phyloP scores from a whole-genome alignment of 768 basidiomycete genomes.

The Boletellus ananiceps region DNA sequence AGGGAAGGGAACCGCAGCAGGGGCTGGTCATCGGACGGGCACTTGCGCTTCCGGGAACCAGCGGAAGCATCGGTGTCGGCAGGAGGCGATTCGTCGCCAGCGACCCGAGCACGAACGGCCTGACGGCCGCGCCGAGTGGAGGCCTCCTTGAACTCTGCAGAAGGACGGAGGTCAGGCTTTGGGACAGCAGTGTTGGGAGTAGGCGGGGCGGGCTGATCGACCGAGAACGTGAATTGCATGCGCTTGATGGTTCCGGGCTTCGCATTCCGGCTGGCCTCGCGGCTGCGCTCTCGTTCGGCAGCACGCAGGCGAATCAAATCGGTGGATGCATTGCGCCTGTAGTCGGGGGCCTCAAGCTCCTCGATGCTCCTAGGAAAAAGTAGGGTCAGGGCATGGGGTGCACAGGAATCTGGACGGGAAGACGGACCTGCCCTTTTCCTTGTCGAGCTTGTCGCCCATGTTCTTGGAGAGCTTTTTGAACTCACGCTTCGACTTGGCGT shows the following conservation, averaged over 20 bases:
- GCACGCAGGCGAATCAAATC: constrained; percentile 81
- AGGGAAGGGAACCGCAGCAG: constrained; percentile 67
- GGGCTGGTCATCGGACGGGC: constrained; percentile 22
- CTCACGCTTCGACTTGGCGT: constrained; percentile 80
- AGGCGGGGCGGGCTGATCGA: constrained; percentile 61
- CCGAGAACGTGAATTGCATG: constrained; percentile 87
- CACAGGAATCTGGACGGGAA: too few species aligned
- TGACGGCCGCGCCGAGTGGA: constrained; percentile 37
- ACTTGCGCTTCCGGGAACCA: constrained; percentile 28
- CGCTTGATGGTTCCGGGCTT: constrained; percentile 73
- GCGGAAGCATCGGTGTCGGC: constrained; percentile 22
- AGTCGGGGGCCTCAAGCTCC: constrained; percentile 80
- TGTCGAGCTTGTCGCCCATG: constrained; percentile 91
- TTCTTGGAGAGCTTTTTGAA: constrained; percentile 84
- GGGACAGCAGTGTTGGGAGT: constrained; percentile 42
- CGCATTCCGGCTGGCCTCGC: constrained; percentile 61
- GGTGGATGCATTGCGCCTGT: constrained; percentile 71
- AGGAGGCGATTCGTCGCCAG: constrained; percentile 22
- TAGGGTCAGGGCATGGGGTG: constrained; percentile 14
- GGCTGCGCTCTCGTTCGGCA: constrained; percentile 73
- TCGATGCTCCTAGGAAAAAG: constrained; percentile 65
- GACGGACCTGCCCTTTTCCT: constrained; percentile 84
- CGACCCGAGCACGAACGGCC: constrained; percentile 34
- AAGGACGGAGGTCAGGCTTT: constrained; percentile 66
- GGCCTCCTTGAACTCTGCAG: constrained; percentile 56